Base-by-base conservation (phyloP, 768 basidiomycete species). In the Podaxis mareebaensis region DNA sequence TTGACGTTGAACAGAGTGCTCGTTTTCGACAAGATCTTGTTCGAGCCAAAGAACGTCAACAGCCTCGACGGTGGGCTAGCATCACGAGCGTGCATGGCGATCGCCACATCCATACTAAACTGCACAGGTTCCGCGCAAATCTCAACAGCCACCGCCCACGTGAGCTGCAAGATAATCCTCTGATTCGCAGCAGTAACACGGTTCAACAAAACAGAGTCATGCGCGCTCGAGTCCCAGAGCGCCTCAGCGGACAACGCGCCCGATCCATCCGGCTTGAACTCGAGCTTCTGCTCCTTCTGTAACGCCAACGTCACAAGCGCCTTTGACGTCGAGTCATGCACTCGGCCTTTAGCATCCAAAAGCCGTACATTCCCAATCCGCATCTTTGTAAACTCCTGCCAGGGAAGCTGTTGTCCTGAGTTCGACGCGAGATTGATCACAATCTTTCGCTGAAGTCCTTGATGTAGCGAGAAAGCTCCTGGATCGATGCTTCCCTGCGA, bases 211-310 rank as follows among this genome's bases (percentile, higher is more conserved):
- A 86, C 73, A 12, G 93, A 95, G 67, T 93, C 88, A 73, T 98
- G 97, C 12, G 93, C 77, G 62, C 95, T 94, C 1, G 93, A 94
- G 76, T 99, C 97, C 96, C 96, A 99, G 5, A 92, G 79, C 1
- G 90, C 90, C 60, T 87, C 85, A 8, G 87, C 88, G 22, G 81
- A 76, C 51, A 98, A 74, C 6, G 74, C 72, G 11, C 92, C 89
- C 7, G 91, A 92, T 3, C 96, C 96, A 74, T 98, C 95, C 1
- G 90, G 82, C 68, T 81, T 87, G 79, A 92, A 95, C 66, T 92
- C 86, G 22, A 93, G 77, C 1, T 70, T 73, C 76, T 92, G 90
- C 20, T 91, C 86, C 73, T 89, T 84, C 70, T 88, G 79, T 17
- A 96, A 72, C 20, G 90, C 90, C 28, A 96, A 80, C 3, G 87